Conservation (phyloP, 169 alveolate species). For the Cryptosporidium ryanae region DNA sequence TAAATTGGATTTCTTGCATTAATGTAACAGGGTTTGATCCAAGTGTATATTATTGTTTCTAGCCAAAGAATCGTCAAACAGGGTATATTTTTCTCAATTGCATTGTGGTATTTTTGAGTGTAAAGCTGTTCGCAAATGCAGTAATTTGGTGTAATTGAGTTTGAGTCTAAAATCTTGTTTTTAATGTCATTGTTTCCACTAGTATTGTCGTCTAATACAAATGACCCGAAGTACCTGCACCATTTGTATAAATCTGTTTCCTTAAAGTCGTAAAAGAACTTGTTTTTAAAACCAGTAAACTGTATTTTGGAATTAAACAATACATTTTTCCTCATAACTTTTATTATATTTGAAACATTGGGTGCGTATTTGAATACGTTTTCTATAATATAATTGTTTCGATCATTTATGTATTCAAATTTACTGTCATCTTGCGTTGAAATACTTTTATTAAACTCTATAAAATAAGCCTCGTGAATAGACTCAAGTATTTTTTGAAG, state of each 20-base stretch:
- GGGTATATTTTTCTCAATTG: constrained; percentile 45
- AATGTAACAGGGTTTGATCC: constrained; percentile 32
- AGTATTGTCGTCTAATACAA: neutral
- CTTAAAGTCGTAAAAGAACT: constrained; percentile 19
- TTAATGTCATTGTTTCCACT: neutral
- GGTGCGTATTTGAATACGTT: constrained; percentile 31
- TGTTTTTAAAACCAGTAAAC: constrained; percentile 61
- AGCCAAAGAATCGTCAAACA: constrained; percentile 56
- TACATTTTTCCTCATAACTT: constrained; percentile 41
- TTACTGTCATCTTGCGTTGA: too few relatives aligned
- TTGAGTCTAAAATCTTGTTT: too few relatives aligned
- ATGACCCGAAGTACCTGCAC: constrained; percentile 55
- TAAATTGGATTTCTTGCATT: neutral
- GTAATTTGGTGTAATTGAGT: constrained; percentile 5
- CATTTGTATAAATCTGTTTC: constrained; percentile 53
- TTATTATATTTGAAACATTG: constrained; percentile 30
- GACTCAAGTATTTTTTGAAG: constrained; percentile 38
- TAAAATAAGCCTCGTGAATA: constrained; percentile 44
- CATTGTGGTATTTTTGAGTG: constrained; percentile 46
- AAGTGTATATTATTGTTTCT: constrained; percentile 43
- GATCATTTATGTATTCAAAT: neutral
- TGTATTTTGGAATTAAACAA: constrained; percentile 13
- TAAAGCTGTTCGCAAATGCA: constrained; percentile 66
- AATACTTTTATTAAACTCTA: constrained; percentile 11
- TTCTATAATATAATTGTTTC: neutral